phyloP scores from a whole-genome alignment of 306 rosid species.

The Quercus mongolica region DNA sequence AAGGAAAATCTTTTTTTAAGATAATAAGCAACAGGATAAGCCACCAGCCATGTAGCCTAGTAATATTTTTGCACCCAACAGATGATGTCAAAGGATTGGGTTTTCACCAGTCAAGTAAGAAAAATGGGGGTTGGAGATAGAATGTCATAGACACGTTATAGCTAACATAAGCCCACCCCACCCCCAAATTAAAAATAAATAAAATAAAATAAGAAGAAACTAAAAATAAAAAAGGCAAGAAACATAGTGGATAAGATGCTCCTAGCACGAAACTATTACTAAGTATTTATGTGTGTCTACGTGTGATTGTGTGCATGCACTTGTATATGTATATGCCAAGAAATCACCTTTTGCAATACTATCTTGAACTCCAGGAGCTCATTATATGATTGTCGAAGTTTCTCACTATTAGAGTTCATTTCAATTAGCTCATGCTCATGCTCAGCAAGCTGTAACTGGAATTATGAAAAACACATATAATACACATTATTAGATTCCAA shows the following conservation, averaged over 20 bases:
- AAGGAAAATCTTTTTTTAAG: not conserved
- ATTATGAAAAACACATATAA: conserved; percentile 18
- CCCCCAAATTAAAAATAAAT: not conserved
- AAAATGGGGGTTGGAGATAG: not conserved
- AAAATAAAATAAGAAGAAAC: no score
- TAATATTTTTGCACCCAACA: not conserved
- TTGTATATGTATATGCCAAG: not conserved
- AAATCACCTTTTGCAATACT: conserved; percentile 83
- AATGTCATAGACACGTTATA: not conserved
- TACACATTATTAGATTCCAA: conserved; percentile 29
- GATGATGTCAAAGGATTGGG: not conserved
- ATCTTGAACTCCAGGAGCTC: conserved; percentile 97
- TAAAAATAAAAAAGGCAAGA: no score
- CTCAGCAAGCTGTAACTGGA: conserved; percentile 87
- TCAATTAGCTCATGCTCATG: conserved; percentile 93
- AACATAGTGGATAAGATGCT: not conserved
- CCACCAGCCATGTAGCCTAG: not conserved
- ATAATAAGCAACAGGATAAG: not conserved
- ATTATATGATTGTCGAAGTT: conserved; percentile 82
- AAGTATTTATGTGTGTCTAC: not conserved
- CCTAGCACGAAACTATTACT: not conserved
- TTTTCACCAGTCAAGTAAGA: not conserved
- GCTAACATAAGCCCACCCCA: not conserved
- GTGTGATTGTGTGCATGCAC: no score
- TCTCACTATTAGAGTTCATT: conserved; percentile 88